phyloP scores from a whole-genome alignment of 179 eudicot genomes.

The Carnegiea gigantea region DNA sequence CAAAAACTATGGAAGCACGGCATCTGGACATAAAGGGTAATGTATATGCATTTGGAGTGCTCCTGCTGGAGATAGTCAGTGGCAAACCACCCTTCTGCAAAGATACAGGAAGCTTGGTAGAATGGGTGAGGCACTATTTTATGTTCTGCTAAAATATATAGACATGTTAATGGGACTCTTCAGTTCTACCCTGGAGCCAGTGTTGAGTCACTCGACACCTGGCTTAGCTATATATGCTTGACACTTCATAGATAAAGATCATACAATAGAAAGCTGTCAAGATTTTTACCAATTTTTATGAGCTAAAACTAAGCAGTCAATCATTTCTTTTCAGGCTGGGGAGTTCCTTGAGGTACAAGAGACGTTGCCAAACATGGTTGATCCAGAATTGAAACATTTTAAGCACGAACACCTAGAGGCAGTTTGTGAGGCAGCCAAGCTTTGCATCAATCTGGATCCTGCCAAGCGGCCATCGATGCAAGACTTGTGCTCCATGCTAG shows the following conservation, averaged over 20 bases:
- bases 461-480: slow-evolving; percentile 48
- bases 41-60: slow-evolving; percentile 74
- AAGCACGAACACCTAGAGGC: slow-evolving; percentile 60
- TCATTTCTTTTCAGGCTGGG: slow-evolving; percentile 51
- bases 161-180: neutral
- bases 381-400: slow-evolving; percentile 77
- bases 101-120: slow-evolving; percentile 74
- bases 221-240: neutral
- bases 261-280: neutral
- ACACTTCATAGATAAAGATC: neutral
- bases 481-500: slow-evolving; percentile 58
- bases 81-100: slow-evolving; percentile 72
- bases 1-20: slow-evolving; percentile 63
- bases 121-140: slow-evolving; percentile 62
- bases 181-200: neutral
- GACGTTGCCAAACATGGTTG: slow-evolving; percentile 56
- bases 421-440: slow-evolving; percentile 65
- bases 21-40: slow-evolving; percentile 78
- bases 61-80: slow-evolving; percentile 80
- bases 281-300: neutral
- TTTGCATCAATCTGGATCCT: slow-evolving; percentile 59
- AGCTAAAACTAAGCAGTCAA: neutral
- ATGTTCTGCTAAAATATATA: neutral
- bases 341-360: slow-evolving; percentile 66
- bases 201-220: neutral